A percentile compares a stretch with the other conserved stretches of the same genome.
These are phyloP conservation scores for Coemansia guatemalensis DNA, from an alignment of 192 early-diverging fungal species.

Conservation along the genomic window DNA sequence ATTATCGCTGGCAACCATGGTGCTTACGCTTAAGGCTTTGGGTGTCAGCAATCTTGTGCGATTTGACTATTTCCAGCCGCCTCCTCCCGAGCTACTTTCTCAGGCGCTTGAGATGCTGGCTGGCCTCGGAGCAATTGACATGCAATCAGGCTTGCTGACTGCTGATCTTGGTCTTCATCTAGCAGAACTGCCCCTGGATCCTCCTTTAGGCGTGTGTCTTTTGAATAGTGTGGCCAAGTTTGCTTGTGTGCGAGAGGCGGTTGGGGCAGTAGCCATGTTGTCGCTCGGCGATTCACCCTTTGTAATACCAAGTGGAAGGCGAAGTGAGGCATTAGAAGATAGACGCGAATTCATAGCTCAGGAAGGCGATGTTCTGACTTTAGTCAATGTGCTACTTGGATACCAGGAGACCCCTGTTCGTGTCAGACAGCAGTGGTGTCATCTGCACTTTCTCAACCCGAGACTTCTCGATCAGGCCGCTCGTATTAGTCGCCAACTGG, in stretches of 20 bases:
- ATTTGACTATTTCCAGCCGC: slow-evolving; percentile 96
- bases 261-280: slow-evolving; percentile 89
- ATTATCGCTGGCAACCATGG: slow-evolving; percentile 82
- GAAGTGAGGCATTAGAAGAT: slow-evolving; percentile 79
- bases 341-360: slow-evolving; percentile 87
- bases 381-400: slow-evolving; percentile 82
- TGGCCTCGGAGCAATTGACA: slow-evolving; percentile 81
- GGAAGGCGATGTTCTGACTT: slow-evolving; percentile 91
- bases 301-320: slow-evolving; percentile 75
- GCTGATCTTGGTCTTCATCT: slow-evolving; percentile 82
- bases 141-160: slow-evolving; percentile 80
- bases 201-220: slow-evolving; percentile 80
- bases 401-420: slow-evolving; percentile 84
- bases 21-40: slow-evolving; percentile 85
- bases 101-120: slow-evolving; percentile 83
- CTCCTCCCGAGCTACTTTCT: slow-evolving; percentile 88
- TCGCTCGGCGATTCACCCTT: slow-evolving; percentile 78
- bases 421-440: slow-evolving; percentile 79
- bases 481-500: slow-evolving; percentile 86
- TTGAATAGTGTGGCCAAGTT: slow-evolving; percentile 74
- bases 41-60: slow-evolving; percentile 93
- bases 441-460: slow-evolving; percentile 71
- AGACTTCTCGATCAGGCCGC: slow-evolving; percentile 87
- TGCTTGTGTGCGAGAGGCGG: slow-evolving; percentile 82
- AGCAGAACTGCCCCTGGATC: slow-evolving; percentile 94